Evolutionary conservation across 345 rosid species (phyloP).

Genomic region (Murraya koenigii): DNA sequence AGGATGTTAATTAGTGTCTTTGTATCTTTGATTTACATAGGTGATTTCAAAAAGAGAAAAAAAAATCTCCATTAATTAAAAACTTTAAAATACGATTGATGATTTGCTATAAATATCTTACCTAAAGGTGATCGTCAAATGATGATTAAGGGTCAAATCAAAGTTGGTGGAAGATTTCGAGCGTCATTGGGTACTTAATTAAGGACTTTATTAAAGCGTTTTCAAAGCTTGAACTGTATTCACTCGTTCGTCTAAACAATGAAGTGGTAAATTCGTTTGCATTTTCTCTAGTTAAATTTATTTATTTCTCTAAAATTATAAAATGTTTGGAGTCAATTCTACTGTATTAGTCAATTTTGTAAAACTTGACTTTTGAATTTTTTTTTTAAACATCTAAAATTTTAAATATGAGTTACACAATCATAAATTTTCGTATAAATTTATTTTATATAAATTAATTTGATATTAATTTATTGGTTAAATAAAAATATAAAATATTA

Average conservation of each 20-base stretch:
- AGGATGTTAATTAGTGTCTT: not conserved
- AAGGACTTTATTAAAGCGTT: not conserved
- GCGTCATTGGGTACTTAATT: not conserved
- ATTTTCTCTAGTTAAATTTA: not conserved
- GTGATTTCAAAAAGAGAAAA: not conserved
- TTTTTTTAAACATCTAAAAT: no score
- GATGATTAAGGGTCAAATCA: constrained; percentile 3
- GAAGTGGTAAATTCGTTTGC: not conserved
- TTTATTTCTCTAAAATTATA: not conserved
- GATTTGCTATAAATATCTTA: not conserved
- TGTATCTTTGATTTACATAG: not conserved
- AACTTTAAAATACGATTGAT: not conserved
- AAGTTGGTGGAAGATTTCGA: not conserved
- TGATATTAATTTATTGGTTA: no score
- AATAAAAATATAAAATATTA: no score
- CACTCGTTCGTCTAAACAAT: not conserved
- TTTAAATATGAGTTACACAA: no score
- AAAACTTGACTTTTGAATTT: no score
- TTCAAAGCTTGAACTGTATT: not conserved
- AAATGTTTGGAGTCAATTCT: not conserved
- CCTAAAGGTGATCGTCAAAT: constrained; percentile 9
- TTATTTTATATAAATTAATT: no score
- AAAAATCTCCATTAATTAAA: not conserved
- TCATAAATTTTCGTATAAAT: no score
- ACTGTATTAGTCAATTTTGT: no score